These are phyloP conservation scores for Carex pumila DNA, from an alignment of 176 grass and related monocot genomes.

Conservation along the genomic window DNA sequence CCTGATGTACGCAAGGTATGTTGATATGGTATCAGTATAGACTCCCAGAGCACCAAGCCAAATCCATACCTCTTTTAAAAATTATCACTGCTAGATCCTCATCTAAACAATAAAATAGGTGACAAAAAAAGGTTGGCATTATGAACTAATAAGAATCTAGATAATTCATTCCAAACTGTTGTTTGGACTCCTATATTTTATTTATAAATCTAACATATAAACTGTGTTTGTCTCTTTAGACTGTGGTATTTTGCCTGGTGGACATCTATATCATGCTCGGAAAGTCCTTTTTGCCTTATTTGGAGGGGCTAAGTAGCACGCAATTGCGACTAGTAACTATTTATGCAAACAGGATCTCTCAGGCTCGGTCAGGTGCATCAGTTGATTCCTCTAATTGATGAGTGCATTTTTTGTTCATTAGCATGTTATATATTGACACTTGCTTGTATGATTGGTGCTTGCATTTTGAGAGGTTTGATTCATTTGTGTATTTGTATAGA, in stretches of 20 bases:
- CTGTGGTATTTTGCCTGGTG: conserved; percentile 93
- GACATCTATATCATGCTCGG: conserved; percentile 96
- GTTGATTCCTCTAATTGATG: conserved; percentile 51
- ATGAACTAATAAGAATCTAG: neutral
- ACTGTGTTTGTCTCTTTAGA: conserved; percentile 32
- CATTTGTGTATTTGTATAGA: conserved; percentile 73
- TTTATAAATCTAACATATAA: neutral
- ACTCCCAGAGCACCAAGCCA: neutral
- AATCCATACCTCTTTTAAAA: neutral
- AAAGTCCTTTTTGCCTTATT: conserved; percentile 72
- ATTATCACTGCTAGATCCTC: neutral
- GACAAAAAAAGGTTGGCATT: neutral
- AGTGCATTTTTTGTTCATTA: conserved; percentile 28
- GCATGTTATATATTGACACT: conserved; percentile 35
- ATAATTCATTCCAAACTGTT: neutral
- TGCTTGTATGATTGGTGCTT: conserved; percentile 33
- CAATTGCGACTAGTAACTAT: conserved; percentile 85
- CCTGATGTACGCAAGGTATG: conserved; percentile 92
- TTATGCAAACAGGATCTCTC: conserved; percentile 89
- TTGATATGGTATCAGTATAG: neutral
- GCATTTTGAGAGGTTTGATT: conserved; percentile 34
- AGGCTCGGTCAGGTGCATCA: conserved; percentile 57
- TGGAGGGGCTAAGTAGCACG: conserved; percentile 85
- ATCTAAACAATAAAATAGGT: neutral
- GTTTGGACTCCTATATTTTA: neutral